Evolutionary conservation across 805 yeast genomes (phyloP), one percentile per base, ranked within the genome.

Genomic region (Starmerella kuoi): DNA sequence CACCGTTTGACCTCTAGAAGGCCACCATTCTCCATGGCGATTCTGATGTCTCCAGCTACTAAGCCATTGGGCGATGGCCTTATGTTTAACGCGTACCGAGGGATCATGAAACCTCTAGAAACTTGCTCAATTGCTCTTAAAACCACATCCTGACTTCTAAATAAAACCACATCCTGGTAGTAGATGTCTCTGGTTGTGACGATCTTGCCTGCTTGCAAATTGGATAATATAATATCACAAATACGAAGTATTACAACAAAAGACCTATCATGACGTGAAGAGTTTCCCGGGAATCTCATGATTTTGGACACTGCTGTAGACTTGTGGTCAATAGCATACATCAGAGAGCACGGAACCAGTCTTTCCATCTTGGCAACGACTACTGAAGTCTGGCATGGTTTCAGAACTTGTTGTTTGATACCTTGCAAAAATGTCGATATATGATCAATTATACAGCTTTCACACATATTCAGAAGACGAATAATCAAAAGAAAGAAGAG

Each of bases 21-120:
- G 2, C 35, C 43, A 21, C 47, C 49, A 11, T 40, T 36, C n/a
- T 37, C 39, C 28, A 48, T 39, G 3, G 45, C 44, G 12, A 51
- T 46, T 2, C 48, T 37, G 20, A 68, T 31, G 35, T 66, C 58
- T 1, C 72, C 75, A 38, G 51, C 68, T 4, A 75, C 53, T 22
- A 75, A 56, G 0, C 83, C 82, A 50, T 75, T 77, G 32, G 72
- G 77, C 5, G 74, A 63, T 1, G 79, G 72, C 6, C 62, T 62
- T 2, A 77, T 63, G 12, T 67, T 67, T 12, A 78, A 54, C 1
- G 53, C 50, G 14, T 51, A 59, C 6, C 70, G 54, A 0, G 66
- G 49, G 3, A 69, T 60, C 1, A 57, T 61, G 26, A 76, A 53
- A 4, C 70, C 54, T 3, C 50, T 36, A 4, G 68, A 58, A 1